Evolutionary conservation across 257 asterid genomes (phyloP), one percentile per base, ranked within the genome.

Genomic region (Nicotiana sylvestris): DNA sequence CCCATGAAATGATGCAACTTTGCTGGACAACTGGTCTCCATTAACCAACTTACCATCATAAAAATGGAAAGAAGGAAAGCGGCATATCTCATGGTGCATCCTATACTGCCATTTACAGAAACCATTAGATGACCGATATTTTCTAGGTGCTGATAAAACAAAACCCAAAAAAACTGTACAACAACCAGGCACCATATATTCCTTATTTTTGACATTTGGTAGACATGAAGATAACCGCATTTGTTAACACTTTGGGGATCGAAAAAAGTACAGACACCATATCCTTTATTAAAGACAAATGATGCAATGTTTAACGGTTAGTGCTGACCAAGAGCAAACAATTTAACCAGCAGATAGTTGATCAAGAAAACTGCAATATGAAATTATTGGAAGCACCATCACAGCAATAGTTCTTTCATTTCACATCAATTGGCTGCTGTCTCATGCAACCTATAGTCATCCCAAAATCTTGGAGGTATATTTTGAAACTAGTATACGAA

Each of bases 31-130:
- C 81, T 83, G 88, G 27, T 86, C 91, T 64, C 99, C 99, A 85
- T 96, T 91, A 86, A 88, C 90, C 90, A 96, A 91, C 91, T 93
- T 96, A 87, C 97, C 96, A 80, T 94, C 98, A 77, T 96, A 96
- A 88, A 96, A 96, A 89, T 93, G 98, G 76, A 81, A 89, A 80
- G 99, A 92, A 76, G 99, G 99, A 87, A 96, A 96, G 58, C 87
- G 92, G 76, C 97, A 91, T 84, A 96, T 96, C 88, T 94, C 99
- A 7, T 98, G 98, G 85, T 96, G 99, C 99, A 96, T 96, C 95
- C 99, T 90, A 87, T 94, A 96, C 99, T 96, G 99, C 79, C 68
- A 88, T 87, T 76, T 83, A 84, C 70, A 86, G 57, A 83, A 58
- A 65, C 76, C 29, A 5, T 67, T 77, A 81, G 70, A 80, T 76